Percentiles rank a stretch among this genome's conserved stretches.
phyloP scores from a whole-genome alignment of 108 stramenopile species.

The Aurantiochytrium sp. region DNA sequence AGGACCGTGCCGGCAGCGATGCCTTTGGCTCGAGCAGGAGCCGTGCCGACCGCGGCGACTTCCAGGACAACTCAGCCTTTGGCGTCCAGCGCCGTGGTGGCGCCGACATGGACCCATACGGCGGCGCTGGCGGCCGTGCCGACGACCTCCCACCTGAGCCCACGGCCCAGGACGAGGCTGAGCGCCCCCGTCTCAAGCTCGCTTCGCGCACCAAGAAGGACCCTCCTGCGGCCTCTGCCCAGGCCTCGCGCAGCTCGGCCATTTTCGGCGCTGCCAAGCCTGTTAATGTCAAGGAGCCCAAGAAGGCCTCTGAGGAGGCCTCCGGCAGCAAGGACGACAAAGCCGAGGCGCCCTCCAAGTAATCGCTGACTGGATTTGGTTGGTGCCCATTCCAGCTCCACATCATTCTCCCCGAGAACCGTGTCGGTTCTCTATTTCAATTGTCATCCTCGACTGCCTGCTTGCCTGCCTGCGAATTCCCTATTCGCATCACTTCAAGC shows the following conservation, averaged over 20 bases:
- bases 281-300: not conserved
- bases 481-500: too few relatives aligned
- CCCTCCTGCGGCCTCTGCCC: not conserved
- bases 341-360: not conserved
- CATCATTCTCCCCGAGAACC: too few relatives aligned
- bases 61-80: not conserved
- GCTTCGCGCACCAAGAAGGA: not conserved
- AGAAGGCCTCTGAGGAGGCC: not conserved
- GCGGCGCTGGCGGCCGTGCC: not conserved
- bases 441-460: too few relatives aligned
- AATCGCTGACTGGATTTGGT: not conserved
- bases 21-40: not conserved
- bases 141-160: not conserved
- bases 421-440: too few relatives aligned
- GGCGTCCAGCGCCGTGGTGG: not conserved
- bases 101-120: not conserved
- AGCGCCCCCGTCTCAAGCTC: conserved; percentile 5
- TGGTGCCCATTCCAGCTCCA: not conserved
- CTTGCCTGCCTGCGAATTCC: too few relatives aligned
- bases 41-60: not conserved
- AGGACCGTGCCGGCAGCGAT: not conserved
- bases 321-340: not conserved
- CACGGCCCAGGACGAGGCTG: not conserved
- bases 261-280: not conserved
- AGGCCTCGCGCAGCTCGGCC: not conserved